Base-by-base conservation (phyloP, 2,329 filamentous ascomycete genomes). In the Laburnicola sp. region DNA sequence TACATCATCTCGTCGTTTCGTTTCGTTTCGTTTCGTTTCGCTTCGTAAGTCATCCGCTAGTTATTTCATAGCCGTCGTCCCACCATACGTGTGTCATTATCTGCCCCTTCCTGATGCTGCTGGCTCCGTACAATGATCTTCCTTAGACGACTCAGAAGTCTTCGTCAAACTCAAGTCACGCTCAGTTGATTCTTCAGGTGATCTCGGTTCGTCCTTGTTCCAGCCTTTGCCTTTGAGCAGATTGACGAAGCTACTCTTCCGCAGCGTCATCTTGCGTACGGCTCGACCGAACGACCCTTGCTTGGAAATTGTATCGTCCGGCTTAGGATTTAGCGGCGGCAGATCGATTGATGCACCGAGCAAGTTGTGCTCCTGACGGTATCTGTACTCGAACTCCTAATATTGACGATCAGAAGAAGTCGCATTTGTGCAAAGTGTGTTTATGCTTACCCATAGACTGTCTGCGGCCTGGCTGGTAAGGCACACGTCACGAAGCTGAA, bases 341-440 rank as follows among this genome's bases (percentile, higher is more conserved):
- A 59, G 38, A 34, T 64, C 56, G 31, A 53, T 30, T 36, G 54
- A 45, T 9, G 51, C 54, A 22, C 56, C 59, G 7, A 68, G 58
- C 16, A 72, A 45, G 10, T 61, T 59, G 52, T 70, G 55, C 21
- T 68, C 64, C 43, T 58, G 64, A 9, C 68, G 58, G 42, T 71
- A 71, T 39, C 47, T 68, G 45, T 60, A 62, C 45, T 72, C 69
- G 35, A 70, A 72, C n/a, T 67, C 67, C 69, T 72, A 28, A 1
- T 1, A 7, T 22, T 0, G 1, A 16, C 30, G 3, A 26, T 56
- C 9, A 62, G 44, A 35, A 23, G 11, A 21, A 16, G n/a, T 11
- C 2, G 30, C 11, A 28, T n/a, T n/a, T 2, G 27, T 23, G 4
- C 25, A 2, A 4, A 31, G 9, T 4, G 16, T 4, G 9, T 4